Conservation (phyloP, 768 basidiomycete species). For the Lepiota venenata region DNA sequence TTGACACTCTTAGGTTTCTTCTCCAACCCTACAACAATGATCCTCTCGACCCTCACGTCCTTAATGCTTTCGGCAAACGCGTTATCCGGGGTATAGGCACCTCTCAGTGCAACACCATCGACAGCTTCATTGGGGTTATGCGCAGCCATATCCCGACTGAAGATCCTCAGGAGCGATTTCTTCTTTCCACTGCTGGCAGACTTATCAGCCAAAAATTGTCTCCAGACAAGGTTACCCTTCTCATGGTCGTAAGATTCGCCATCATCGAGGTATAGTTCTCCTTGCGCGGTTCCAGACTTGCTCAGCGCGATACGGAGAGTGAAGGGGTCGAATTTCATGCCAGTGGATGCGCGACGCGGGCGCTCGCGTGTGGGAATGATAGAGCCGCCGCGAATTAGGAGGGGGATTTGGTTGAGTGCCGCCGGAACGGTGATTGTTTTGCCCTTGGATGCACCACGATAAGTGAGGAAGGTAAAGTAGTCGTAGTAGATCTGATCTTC, state of each 20-base stretch:
- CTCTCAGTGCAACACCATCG: constrained; percentile 42
- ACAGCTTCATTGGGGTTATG: constrained; percentile 43
- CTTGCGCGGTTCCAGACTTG: constrained; percentile 55
- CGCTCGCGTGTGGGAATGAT: constrained; percentile 87
- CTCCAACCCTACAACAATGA: constrained; percentile 74
- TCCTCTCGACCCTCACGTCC: constrained; percentile 75
- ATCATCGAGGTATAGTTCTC: constrained; percentile 95
- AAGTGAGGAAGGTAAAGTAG: constrained; percentile 72
- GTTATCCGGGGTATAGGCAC: constrained; percentile 54
- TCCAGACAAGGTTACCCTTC: constrained; percentile 82
- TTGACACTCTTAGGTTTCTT: constrained; percentile 60
- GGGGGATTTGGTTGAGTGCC: constrained; percentile 74
- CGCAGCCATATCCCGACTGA: constrained; percentile 53
- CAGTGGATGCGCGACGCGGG: constrained; percentile 76
- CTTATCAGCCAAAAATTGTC: constrained; percentile 62
- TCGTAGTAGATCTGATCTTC: constrained; percentile 95
- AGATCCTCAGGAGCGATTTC: constrained; percentile 39
- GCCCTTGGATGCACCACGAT: constrained; percentile 64
- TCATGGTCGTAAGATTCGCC: constrained; percentile 79
- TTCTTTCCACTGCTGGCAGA: constrained; percentile 31
- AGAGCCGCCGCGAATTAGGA: constrained; percentile 88
- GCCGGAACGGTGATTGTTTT: constrained; percentile 74
- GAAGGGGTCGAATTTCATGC: constrained; percentile 93
- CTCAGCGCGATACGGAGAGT: constrained; percentile 83
- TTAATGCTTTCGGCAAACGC: constrained; percentile 63